Conservation (phyloP, 352 stramenopile species). For the Pythium sp. region DNA sequence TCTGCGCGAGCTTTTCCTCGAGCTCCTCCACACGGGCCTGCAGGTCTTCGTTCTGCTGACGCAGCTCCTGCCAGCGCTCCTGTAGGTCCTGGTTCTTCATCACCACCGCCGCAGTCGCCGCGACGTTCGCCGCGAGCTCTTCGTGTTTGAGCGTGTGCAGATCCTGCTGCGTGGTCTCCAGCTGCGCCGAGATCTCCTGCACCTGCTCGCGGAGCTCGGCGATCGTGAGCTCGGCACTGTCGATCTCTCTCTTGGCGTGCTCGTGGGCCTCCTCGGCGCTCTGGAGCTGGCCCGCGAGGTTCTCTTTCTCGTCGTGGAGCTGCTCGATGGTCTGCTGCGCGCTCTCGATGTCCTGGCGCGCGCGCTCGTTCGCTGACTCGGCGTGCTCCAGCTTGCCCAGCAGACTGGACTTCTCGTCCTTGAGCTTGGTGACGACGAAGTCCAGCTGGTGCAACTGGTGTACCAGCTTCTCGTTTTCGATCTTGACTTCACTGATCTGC, state of each 20-base stretch:
- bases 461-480: slow-evolving; percentile 35
- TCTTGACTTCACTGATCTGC: slow-evolving; percentile 15
- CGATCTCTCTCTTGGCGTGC: slow-evolving; percentile 24
- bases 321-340: slow-evolving; percentile 33
- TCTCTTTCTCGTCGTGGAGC: slow-evolving; percentile 30
- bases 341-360: slow-evolving; percentile 29
- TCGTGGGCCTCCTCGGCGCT: slow-evolving; percentile 29
- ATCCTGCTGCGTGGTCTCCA: slow-evolving; percentile 47
- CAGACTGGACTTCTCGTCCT: slow-evolving; percentile 46
- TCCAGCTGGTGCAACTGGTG: slow-evolving; percentile 46
- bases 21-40: slow-evolving; percentile 61
- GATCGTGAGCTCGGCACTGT: slow-evolving; percentile 35
- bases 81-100: slow-evolving; percentile 60
- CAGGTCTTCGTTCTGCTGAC: slow-evolving; percentile 52
- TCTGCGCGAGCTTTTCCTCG: slow-evolving; percentile 39
- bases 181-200: slow-evolving; percentile 50
- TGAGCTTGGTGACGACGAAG: slow-evolving; percentile 41
- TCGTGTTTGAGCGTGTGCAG: slow-evolving; percentile 40
- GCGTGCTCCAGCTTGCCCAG: slow-evolving; percentile 39
- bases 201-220: slow-evolving; percentile 53
- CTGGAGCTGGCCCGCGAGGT: slow-evolving; percentile 25
- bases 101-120: slow-evolving; percentile 39
- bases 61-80: slow-evolving; percentile 46
- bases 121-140: slow-evolving; percentile 45
- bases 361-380: slow-evolving; percentile 35